phyloP scores from a whole-genome alignment of 192 early-diverging fungal genomes.

The Entrophospora sp. region DNA sequence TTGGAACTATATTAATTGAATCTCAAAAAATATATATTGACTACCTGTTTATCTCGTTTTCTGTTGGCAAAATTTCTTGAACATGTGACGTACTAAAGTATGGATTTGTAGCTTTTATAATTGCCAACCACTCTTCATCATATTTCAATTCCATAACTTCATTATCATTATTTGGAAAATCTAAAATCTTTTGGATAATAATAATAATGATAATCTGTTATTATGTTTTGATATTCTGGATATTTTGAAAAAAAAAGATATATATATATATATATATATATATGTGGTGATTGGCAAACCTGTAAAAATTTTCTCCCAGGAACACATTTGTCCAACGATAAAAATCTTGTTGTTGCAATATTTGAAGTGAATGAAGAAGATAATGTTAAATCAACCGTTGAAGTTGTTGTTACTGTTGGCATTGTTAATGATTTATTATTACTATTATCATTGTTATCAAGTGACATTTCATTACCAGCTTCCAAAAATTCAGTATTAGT shows the following conservation, averaged over 20 bases:
- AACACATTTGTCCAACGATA: slow-evolving; percentile 93
- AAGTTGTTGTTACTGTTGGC: background rate
- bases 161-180: slow-evolving; percentile 33
- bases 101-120: slow-evolving; percentile 53
- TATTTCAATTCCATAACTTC: slow-evolving; percentile 58
- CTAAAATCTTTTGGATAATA: slow-evolving; percentile 37
- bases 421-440: background rate
- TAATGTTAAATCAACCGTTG: background rate
- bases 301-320: slow-evolving; percentile 74
- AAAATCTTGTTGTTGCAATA: slow-evolving; percentile 61
- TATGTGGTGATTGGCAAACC: slow-evolving; percentile 26
- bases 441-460: background rate
- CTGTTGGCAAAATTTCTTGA: slow-evolving; percentile 42
- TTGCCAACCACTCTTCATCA: slow-evolving; percentile 78
- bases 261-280: background rate
- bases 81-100: slow-evolving; percentile 37
- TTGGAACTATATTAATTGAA: background rate
- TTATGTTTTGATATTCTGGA: too few relatives aligned
- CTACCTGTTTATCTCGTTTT: slow-evolving; percentile 33
- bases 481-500: slow-evolving; percentile 43
- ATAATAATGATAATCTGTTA: too few relatives aligned
- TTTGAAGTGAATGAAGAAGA: background rate
- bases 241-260: background rate
- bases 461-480: slow-evolving; percentile 23
- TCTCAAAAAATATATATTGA: background rate